A percentile compares a stretch with the other conserved stretches of the same genome.
phyloP scores from a whole-genome alignment of 2,329 filamentous ascomycete species.

The Fusarium bactridioides region DNA sequence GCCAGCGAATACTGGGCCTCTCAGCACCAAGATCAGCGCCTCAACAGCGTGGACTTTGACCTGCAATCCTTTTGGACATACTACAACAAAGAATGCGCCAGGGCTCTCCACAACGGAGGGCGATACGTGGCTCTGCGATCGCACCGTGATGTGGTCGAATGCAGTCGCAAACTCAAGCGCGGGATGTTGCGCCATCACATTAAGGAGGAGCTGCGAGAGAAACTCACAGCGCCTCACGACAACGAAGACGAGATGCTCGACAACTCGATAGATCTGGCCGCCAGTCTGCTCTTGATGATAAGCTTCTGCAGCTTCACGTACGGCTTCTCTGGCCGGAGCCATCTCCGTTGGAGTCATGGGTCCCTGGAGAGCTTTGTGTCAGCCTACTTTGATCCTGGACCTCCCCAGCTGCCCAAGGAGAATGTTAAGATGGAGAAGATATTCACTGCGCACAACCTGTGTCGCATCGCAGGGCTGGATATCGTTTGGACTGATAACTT shows the following conservation, averaged over 20 bases:
- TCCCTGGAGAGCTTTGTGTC: neutral
- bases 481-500: neutral
- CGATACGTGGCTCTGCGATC: neutral
- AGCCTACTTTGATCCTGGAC: neutral
- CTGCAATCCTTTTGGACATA: neutral
- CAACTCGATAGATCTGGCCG: neutral
- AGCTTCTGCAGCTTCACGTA: neutral
- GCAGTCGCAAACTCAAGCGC: neutral
- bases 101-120: neutral
- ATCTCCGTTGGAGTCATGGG: neutral
- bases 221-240: neutral
- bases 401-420: neutral
- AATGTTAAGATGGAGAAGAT: neutral
- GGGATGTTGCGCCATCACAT: neutral
- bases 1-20: neutral
- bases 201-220: neutral
- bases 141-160: neutral
- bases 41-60: neutral
- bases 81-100: neutral
- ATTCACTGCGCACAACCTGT: neutral
- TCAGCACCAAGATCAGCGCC: neutral
- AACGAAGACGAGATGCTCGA: neutral
- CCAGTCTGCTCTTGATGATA: neutral
- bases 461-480: neutral
- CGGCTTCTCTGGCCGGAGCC: neutral